Base-by-base conservation (phyloP, 495 filamentous ascomycete genomes). In the Letharia lupina region DNA sequence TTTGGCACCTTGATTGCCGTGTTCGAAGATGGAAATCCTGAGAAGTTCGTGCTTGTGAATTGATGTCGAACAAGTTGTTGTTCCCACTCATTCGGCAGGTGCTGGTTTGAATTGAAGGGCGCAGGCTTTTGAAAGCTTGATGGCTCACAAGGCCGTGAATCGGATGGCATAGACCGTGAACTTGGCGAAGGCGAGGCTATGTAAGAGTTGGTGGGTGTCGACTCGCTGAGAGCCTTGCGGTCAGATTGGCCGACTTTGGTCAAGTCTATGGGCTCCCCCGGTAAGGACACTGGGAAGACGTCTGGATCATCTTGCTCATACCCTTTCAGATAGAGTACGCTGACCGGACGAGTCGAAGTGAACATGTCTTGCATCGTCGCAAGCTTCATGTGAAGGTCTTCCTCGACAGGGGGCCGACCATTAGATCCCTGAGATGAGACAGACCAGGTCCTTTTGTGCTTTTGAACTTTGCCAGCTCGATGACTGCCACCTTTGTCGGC, bases 381-480 rank as follows among this genome's bases (percentile, higher is more conserved):
- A 23, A 97, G 80, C 75, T 96, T 96, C 66, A 84, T 79, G 66
- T 96, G 89, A 10, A 97, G 78, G 73, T 98, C 95, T 68, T 97
- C 95, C 73, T 96, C 94, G 23, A 87, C 76, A 4, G 89, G 83
- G 50, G 86, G 70, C 48, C 89, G 86, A 8, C 80, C 78, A 33
- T 80, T 84, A 10, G 87, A 92, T 69, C 90, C 89, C 60, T 90
- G 83, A 7, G 93, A 96, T n/a, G 91, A 89, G 81, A 94, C 89
- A 31, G 94, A 97, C 92, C 93, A 97, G 4, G 92, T 94, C 41
- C 95, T 82, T 74, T 96, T 96, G 75, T 96, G 92, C 71, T 96
- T 96, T 9, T 83, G 82, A 11, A 88, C 83, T 74, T 96, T 98
- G 13, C 87, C 85, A 42, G 89, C 87, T 67, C 85, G 71, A 61